Conservation (phyloP, 2,329 filamentous ascomycete genomes). For the Sarocladium oryzae region DNA sequence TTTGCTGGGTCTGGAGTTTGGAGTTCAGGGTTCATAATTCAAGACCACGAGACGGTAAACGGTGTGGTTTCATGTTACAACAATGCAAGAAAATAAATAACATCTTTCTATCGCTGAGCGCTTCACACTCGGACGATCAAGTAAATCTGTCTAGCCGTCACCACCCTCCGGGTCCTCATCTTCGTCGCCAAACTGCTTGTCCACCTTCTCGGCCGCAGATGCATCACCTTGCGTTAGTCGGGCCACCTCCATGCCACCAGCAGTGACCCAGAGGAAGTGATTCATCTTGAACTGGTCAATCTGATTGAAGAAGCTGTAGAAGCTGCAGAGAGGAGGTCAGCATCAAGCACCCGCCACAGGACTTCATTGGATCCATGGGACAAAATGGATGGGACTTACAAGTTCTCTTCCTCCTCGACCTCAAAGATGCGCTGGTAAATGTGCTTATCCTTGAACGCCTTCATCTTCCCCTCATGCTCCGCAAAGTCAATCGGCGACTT, state of each 20-base stretch:
- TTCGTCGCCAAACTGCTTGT: constrained; percentile 45
- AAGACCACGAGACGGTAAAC: too few species aligned
- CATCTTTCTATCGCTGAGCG: too few species aligned
- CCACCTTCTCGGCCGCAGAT: constrained; percentile 19
- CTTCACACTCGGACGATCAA: too few species aligned
- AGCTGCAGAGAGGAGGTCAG: constrained; percentile 39
- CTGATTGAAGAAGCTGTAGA: constrained; percentile 73
- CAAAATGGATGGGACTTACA: too few species aligned
- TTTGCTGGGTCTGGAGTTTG: background rate
- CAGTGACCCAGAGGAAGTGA: constrained; percentile 70
- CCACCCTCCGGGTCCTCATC: constrained; percentile 44
- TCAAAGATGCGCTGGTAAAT: constrained; percentile 91
- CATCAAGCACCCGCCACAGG: too few species aligned
- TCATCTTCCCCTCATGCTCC: constrained; percentile 70
- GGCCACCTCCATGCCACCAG: constrained; percentile 58
- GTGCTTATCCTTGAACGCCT: constrained; percentile 82
- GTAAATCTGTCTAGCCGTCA: constrained; percentile 33
- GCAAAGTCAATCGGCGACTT: constrained; percentile 70
- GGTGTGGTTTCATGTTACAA: too few species aligned
- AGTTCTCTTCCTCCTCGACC: constrained; percentile 79
- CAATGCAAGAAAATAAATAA: too few species aligned
- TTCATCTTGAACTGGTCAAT: constrained; percentile 67
- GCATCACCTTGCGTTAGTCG: constrained; percentile 33
- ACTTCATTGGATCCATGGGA: too few species aligned
- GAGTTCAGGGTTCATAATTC: constrained; percentile 4